Percentiles rank a stretch among this genome's conserved stretches.
phyloP scores from a whole-genome alignment of 257 asterid species.

The Solanum acaule region DNA sequence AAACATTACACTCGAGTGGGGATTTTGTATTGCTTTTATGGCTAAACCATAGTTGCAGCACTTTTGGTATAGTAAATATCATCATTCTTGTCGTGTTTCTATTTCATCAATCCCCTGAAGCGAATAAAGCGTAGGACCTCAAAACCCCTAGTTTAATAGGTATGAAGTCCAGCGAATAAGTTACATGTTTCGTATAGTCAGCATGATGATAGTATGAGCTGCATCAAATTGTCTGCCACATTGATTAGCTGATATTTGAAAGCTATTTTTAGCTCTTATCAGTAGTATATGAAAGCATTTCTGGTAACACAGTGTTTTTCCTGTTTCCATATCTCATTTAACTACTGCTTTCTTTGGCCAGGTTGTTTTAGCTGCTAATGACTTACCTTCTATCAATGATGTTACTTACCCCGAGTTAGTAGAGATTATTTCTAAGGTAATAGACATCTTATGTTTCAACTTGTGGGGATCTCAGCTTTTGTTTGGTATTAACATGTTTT shows the following conservation, averaged over 20 bases:
- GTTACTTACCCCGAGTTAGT: conserved; percentile 69
- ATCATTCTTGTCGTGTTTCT: background rate
- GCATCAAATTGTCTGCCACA: background rate
- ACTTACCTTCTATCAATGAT: conserved; percentile 92
- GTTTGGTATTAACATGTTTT: conserved; percentile 10
- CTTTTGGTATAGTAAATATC: background rate
- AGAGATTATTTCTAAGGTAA: conserved; percentile 73
- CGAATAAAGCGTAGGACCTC: background rate
- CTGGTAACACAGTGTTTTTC: background rate
- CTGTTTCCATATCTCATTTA: background rate
- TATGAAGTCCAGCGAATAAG: background rate
- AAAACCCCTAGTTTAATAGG: background rate
- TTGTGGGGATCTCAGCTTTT: background rate
- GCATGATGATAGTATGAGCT: background rate
- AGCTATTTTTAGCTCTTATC: background rate
- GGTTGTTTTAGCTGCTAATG: conserved; percentile 96
- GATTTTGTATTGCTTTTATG: background rate
- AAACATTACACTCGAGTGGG: background rate
- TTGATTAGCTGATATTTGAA: background rate
- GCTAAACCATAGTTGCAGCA: background rate
- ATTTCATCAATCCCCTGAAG: background rate
- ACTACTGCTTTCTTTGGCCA: conserved; percentile 9
- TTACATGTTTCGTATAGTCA: background rate
- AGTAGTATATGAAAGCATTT: background rate
- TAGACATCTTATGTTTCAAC: background rate